Base-by-base conservation (phyloP, 164 flowering plant species). In the Tetracentron sinense region DNA sequence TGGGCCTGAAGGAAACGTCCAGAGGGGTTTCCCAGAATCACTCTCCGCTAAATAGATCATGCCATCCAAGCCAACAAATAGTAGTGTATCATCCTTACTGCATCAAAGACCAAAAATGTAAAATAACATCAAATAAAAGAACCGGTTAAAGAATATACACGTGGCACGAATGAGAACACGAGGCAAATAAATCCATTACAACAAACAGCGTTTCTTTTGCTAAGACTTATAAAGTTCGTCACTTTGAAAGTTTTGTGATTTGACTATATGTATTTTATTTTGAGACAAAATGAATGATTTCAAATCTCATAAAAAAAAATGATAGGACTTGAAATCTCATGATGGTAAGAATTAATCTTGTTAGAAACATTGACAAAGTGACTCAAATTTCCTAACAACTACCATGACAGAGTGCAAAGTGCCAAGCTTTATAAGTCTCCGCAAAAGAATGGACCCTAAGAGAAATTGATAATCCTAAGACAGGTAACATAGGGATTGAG, bases 31-130 rank as follows among this genome's bases (percentile, higher is more conserved):
- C 57, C 71, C 62, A 42, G 85, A 77, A 7, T 65, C 46, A 8
- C 25, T 42, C 11, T 81, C 86, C 61, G 78, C 77, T 22, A 72
- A 66, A 69, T 68, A 54, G 16, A 89, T 42, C 3, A 77, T 76
- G 26, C 96, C 96, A 74, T 87, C 88, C 49, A 65, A 23, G 54
- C 76, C 64, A 61, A 75, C 84, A 44, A 84, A 61, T 12, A 86
- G 51, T 2, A 63, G 70, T 30, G 67, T 59, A 23, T 72, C 77
- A 54, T 58, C 65, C 19, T 65, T 55, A 19, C 87, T 85, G 72
- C 56, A 44, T 30, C 53, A 66, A 42, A 46, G n/a, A 28, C 20
- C n/a, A n/a, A n/a, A n/a, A n/a, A n/a, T n/a, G n/a, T n/a, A 54
- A 47, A 35, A 47, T 17, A 60, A 64, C 8, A 23, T 19, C 2